Evolutionary conservation across 768 basidiomycete genomes (phyloP).

Genomic region (Russula lepida): DNA sequence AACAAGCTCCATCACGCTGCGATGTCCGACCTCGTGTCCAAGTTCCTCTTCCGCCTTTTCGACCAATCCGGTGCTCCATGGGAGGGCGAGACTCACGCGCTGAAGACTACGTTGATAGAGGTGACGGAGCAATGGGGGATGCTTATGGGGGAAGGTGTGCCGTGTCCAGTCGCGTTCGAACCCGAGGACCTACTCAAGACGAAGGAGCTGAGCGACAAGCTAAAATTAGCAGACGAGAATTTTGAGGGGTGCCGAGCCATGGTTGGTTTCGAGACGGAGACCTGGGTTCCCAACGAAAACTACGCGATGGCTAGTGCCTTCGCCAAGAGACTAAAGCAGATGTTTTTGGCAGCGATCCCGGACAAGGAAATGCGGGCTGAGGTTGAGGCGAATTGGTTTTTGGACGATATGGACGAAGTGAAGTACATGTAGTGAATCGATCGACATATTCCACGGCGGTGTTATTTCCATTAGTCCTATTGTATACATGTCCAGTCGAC

Average conservation of each 20-base stretch:
- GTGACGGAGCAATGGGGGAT: conserved; percentile 36
- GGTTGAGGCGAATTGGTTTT: conserved; percentile 32
- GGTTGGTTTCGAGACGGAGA: neutral
- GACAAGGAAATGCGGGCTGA: conserved; percentile 25
- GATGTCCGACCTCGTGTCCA: neutral
- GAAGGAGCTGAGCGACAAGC: conserved; percentile 28
- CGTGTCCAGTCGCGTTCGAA: conserved; percentile 42
- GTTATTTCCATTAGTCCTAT: too few relatives aligned
- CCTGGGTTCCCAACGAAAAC: neutral
- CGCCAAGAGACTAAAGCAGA: neutral
- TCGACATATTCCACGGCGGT: too few relatives aligned
- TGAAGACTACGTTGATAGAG: conserved; percentile 40
- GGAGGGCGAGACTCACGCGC: conserved; percentile 38
- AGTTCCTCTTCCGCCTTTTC: conserved; percentile 38
- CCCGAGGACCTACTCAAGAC: conserved; percentile 37
- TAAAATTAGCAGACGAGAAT: neutral
- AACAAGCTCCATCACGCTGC: conserved; percentile 26
- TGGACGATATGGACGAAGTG: conserved; percentile 43
- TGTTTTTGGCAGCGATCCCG: neutral
- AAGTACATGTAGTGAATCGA: conserved; percentile 32
- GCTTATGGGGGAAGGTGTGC: conserved; percentile 31
- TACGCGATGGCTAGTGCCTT: neutral
- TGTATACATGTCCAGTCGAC: too few relatives aligned
- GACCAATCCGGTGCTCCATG: conserved; percentile 36
- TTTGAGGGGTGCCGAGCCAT: neutral